Conservation (phyloP, 164 flowering plant genomes). For the Berberis thunbergii region DNA sequence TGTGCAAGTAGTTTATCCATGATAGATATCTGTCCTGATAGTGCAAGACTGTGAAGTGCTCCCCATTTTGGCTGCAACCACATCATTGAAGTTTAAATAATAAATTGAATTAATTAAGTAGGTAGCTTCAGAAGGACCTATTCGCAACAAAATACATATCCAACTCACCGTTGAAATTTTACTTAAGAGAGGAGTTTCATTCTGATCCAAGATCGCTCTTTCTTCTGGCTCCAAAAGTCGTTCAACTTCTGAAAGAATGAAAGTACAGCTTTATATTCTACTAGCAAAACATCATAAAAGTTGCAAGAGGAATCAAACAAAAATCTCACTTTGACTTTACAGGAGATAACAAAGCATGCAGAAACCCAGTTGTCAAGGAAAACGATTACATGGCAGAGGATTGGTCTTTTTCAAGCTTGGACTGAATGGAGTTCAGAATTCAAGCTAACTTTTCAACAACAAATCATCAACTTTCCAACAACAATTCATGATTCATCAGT, state of each 20-base stretch:
- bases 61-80: slow-evolving; percentile 48
- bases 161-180: slow-evolving; percentile 68
- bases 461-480: no score
- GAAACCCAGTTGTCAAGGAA: no score
- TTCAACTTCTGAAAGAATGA: slow-evolving; percentile 61
- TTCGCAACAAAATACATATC: not conserved
- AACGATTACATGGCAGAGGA: no score
- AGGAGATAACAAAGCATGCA: no score
- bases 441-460: no score
- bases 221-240: slow-evolving; percentile 70
- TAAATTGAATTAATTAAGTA: not conserved
- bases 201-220: slow-evolving; percentile 49
- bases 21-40: slow-evolving; percentile 55
- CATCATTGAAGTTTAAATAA: not conserved
- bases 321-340: no score
- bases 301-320: no score
- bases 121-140: not conserved
- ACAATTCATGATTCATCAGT: no score
- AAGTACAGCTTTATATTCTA: not conserved
- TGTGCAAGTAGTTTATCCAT: slow-evolving; percentile 66
- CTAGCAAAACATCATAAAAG: no score
- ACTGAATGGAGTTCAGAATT: no score
- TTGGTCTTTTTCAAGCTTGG: no score
- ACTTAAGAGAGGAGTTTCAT: slow-evolving; percentile 41
- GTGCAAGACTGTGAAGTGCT: slow-evolving; percentile 65